Conservation (phyloP, 495 filamentous ascomycete species). For the Stereocaulon alpinum region DNA sequence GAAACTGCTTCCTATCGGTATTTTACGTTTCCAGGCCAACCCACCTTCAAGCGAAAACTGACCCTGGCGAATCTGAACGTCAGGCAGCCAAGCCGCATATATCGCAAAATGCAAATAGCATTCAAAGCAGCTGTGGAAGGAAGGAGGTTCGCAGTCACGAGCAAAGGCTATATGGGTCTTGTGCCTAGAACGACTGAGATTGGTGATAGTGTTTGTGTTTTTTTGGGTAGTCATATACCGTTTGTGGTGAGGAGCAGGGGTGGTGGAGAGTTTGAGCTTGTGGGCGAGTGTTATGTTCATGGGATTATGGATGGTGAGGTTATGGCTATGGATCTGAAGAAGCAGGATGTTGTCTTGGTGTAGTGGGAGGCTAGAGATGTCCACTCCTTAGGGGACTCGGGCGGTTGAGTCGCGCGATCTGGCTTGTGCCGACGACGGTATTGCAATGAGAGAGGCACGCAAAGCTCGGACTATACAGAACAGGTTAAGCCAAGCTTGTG, state of each 20-base stretch:
- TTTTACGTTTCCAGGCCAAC: slow-evolving; percentile 6
- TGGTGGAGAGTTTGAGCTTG: slow-evolving; percentile 5
- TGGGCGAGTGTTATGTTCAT: slow-evolving; percentile 15
- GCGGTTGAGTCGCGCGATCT: no score
- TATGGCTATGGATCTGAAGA: neutral
- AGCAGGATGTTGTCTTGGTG: neutral
- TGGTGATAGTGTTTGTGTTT: slow-evolving; percentile 12
- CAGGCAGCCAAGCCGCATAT: slow-evolving; percentile 4
- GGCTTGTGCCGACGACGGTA: no score
- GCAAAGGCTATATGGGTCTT: slow-evolving; percentile 13
- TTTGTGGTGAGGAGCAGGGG: slow-evolving; percentile 5
- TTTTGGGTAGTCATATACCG: slow-evolving; percentile 10
- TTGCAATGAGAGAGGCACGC: no score
- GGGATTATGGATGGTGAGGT: slow-evolving; percentile 16
- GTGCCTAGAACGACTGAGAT: neutral
- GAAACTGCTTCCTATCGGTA: neutral
- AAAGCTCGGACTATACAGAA: no score
- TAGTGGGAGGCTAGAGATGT: neutral
- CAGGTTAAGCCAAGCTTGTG: no score
- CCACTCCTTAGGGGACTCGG: no score
- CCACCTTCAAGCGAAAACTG: slow-evolving; percentile 5
- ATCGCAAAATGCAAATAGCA: slow-evolving; percentile 13
- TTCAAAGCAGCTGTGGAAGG: slow-evolving; percentile 1
- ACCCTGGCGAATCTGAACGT: slow-evolving; percentile 8
- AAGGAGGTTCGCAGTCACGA: slow-evolving; percentile 1